phyloP scores from a whole-genome alignment of 2,329 filamentous ascomycete species.

The Chaetomiaceae sp. region DNA sequence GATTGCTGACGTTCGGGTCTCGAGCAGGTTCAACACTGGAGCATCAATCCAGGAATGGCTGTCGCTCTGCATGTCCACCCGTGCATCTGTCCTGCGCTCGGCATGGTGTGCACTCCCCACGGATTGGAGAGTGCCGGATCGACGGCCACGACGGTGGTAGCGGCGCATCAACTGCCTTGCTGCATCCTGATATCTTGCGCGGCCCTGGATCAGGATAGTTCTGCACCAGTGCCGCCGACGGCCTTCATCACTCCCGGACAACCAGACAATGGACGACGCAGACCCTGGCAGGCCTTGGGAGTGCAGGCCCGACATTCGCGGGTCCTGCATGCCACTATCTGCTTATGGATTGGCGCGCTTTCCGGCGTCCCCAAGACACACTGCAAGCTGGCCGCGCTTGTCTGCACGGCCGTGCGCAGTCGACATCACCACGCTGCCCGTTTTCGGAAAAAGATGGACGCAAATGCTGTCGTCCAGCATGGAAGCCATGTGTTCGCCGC shows the following conservation, averaged over 20 bases:
- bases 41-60: too few species aligned
- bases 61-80: too few species aligned
- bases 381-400: background rate
- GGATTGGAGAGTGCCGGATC: constrained; percentile 18
- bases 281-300: constrained; percentile 16
- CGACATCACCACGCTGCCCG: background rate
- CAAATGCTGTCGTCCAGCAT: background rate
- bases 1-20: too few species aligned
- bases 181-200: constrained; percentile 16
- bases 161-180: constrained; percentile 10
- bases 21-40: too few species aligned
- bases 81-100: too few species aligned
- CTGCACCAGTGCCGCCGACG: constrained; percentile 12
- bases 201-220: constrained; percentile 15
- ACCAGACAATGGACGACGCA: constrained; percentile 12
- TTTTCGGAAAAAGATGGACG: constrained; percentile 3
- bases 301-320: constrained; percentile 21
- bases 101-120: too few species aligned
- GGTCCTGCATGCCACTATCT: constrained; percentile 9
- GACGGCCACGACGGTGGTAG: constrained; percentile 14
- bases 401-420: background rate
- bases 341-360: constrained; percentile 4
- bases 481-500: constrained; percentile 15
- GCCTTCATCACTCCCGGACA: constrained; percentile 15
- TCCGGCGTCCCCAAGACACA: background rate